Conservation (phyloP, 371 early-diverging fungal species). For the Catenaria anguillulae region DNA sequence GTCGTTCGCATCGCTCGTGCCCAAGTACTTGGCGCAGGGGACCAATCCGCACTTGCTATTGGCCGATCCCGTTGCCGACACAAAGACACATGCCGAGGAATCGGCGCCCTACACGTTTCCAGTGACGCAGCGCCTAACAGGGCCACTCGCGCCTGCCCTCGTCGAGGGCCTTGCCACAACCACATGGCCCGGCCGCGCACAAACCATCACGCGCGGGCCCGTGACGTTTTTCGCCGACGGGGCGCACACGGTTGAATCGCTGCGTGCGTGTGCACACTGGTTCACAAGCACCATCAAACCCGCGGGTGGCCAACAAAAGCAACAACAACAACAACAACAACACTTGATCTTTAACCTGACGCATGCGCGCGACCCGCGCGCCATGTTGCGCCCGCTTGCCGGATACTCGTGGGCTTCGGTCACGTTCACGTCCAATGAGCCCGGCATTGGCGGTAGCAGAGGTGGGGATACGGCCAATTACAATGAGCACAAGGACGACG, state of each 20-base stretch:
- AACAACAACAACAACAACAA: neutral
- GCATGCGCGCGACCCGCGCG: constrained; percentile 51
- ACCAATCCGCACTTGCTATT: too few species aligned
- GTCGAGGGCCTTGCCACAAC: neutral
- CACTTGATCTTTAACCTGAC: constrained; percentile 78
- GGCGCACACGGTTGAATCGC: constrained; percentile 84
- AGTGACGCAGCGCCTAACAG: too few species aligned
- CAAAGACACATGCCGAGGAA: neutral
- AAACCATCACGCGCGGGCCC: constrained; percentile 29
- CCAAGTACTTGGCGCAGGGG: too few species aligned
- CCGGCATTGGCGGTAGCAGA: constrained; percentile 39
- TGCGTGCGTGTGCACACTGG: constrained; percentile 64
- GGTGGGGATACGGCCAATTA: constrained; percentile 45
- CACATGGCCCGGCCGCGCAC: constrained; percentile 81
- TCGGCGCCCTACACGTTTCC: neutral
- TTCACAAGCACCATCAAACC: too few species aligned
- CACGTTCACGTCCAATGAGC: neutral
- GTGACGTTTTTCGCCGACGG: constrained; percentile 75
- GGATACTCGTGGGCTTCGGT: neutral
- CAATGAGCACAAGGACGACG: constrained; percentile 38
- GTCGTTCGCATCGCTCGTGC: neutral
- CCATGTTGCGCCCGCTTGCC: constrained; percentile 26
- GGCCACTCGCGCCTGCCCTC: too few species aligned
- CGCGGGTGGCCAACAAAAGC: too few species aligned
- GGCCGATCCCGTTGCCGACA: too few species aligned